A percentile compares a stretch with the other conserved stretches of the same genome.
These are phyloP conservation scores for Rehmannia glutinosa DNA, from an alignment of 257 asterid genomes.

Conservation along the genomic window DNA sequence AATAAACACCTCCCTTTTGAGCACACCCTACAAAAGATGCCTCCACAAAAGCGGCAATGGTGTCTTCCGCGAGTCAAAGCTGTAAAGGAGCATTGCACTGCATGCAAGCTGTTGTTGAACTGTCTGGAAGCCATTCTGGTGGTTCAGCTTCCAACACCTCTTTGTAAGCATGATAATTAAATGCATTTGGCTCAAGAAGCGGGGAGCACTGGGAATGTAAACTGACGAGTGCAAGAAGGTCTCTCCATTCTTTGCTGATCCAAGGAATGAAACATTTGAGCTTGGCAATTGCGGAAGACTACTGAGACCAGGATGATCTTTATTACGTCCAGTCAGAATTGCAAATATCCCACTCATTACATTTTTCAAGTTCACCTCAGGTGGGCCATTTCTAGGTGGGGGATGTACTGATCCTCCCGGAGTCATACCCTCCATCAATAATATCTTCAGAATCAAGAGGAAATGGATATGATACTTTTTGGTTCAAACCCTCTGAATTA, in stretches of 20 bases:
- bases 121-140: conserved; percentile 98
- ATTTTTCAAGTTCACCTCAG: conserved; percentile 86
- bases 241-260: conserved; percentile 82
- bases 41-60: conserved; percentile 98
- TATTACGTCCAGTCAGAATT: conserved; percentile 71
- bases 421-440: conserved; percentile 55
- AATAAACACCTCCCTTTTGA: conserved; percentile 89
- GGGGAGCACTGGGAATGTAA: conserved; percentile 99
- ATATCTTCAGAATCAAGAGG: conserved; percentile 47
- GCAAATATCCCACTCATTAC: conserved; percentile 77
- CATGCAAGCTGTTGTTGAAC: conserved; percentile 78
- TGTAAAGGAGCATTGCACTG: conserved; percentile 85
- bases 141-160: conserved; percentile 96
- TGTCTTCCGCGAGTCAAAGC: conserved; percentile 97
- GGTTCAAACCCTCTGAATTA: conserved; percentile 16
- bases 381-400: conserved; percentile 44
- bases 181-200: conserved; percentile 59
- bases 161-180: conserved; percentile 59
- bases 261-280: conserved; percentile 81
- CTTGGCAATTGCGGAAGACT: conserved; percentile 45
- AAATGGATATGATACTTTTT: conserved; percentile 46
- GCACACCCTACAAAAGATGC: conserved; percentile 86
- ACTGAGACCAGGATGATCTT: conserved; percentile 21
- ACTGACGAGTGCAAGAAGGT: conserved; percentile 83
- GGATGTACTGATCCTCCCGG: conserved; percentile 45